Conservation (phyloP, 768 basidiomycete species). For the Pleurotus sapidus region DNA sequence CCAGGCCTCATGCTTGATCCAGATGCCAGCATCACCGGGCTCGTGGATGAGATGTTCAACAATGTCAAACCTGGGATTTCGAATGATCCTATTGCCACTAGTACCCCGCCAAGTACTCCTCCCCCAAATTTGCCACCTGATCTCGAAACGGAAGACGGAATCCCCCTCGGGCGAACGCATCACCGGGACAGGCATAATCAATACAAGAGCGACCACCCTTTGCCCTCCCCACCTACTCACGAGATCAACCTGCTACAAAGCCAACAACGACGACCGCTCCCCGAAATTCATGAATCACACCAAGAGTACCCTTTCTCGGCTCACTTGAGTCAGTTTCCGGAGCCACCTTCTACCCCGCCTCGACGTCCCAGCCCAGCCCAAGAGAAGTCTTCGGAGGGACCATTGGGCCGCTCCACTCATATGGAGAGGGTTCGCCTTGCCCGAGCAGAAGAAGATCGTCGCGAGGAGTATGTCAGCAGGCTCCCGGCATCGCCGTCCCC, state of each 20-base stretch:
- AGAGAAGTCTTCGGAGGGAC: slow-evolving; percentile 25
- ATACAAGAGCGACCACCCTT: neutral
- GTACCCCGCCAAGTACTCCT: slow-evolving; percentile 32
- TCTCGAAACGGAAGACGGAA: slow-evolving; percentile 60
- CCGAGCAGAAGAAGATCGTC: slow-evolving; percentile 21
- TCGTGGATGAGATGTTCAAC: slow-evolving; percentile 69
- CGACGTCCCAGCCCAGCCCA: slow-evolving; percentile 3
- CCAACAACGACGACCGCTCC: neutral
- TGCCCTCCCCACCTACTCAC: neutral
- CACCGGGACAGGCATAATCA: slow-evolving; percentile 43
- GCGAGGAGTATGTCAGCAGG: slow-evolving; percentile 23
- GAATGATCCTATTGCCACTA: neutral
- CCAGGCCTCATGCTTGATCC: slow-evolving; percentile 33
- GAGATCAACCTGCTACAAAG: slow-evolving; percentile 1
- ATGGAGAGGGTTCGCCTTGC: slow-evolving; percentile 26
- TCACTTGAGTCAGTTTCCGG: slow-evolving; percentile 23
- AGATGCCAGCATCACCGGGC: slow-evolving; percentile 64
- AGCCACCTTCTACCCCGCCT: slow-evolving; percentile 10
- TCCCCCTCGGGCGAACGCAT: slow-evolving; percentile 63
- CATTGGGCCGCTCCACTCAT: slow-evolving; percentile 34
- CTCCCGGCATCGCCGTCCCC: slow-evolving; percentile 37
- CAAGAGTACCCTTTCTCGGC: slow-evolving; percentile 28
- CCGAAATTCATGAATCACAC: slow-evolving; percentile 27
- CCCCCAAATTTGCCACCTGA: slow-evolving; percentile 50
- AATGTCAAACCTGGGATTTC: slow-evolving; percentile 26